phyloP scores from a whole-genome alignment of 1,139 yeast species.

The Nematodospora anomalae region DNA sequence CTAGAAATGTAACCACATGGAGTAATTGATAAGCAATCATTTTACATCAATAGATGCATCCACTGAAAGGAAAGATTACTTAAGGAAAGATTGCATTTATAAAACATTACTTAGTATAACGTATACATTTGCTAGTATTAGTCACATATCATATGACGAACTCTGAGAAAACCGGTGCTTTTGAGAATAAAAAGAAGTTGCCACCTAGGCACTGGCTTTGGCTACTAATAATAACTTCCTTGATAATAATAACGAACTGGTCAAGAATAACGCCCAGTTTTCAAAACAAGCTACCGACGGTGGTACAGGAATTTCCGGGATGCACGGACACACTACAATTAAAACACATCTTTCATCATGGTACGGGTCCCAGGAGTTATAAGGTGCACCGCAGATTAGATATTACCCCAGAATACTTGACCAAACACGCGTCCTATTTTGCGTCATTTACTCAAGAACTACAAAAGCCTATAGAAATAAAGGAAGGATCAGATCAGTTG shows the following conservation, averaged over 20 bases:
- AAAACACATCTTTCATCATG: constrained; percentile 55
- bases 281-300: not conserved
- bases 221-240: not conserved
- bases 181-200: not conserved
- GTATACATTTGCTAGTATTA: too few relatives aligned
- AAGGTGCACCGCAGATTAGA: constrained; percentile 47
- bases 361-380: constrained; percentile 37
- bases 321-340: constrained; percentile 24
- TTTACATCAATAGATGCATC: too few relatives aligned
- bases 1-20: too few relatives aligned
- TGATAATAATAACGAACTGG: not conserved
- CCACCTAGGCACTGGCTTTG: not conserved
- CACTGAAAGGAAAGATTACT: too few relatives aligned
- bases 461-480: constrained; percentile 10
- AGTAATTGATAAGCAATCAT: too few relatives aligned
- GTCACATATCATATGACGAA: constrained; percentile 14
- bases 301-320: not conserved
- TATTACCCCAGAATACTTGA: constrained; percentile 40
- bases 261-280: not conserved
- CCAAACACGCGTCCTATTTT: constrained; percentile 17
- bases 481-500: constrained; percentile 19
- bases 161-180: not conserved
- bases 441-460: constrained; percentile 6
- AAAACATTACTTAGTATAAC: too few relatives aligned
- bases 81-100: too few relatives aligned